Percentiles rank a stretch among this genome's conserved stretches.
These are phyloP conservation scores for Thalassiosira livingstoniorum DNA, from an alignment of 352 stramenopile species.

Conservation along the genomic window DNA sequence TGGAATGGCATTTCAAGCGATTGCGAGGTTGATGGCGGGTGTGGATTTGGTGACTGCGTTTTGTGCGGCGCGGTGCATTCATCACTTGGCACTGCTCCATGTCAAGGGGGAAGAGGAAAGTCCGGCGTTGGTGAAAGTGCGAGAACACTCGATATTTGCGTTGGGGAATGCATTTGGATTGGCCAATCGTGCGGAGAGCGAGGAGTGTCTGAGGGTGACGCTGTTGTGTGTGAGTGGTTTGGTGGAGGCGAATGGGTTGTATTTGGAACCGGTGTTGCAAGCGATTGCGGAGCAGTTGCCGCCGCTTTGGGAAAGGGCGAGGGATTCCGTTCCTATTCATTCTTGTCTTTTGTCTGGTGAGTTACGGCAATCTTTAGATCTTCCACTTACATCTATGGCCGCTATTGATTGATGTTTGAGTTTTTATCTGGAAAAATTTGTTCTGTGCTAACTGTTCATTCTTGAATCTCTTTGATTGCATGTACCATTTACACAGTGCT, in stretches of 20 bases:
- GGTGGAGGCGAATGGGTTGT: conserved; percentile 46
- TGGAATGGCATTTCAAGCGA: conserved; percentile 28
- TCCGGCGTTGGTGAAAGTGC: conserved; percentile 20
- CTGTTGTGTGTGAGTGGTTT: conserved; percentile 46
- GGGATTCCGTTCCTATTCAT: conserved; percentile 47
- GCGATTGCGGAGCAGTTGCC: conserved; percentile 50
- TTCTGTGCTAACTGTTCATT: too few relatives aligned
- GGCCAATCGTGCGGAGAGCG: conserved; percentile 37
- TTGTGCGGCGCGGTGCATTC: conserved; percentile 44
- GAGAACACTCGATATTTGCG: conserved; percentile 35
- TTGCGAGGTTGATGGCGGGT: conserved; percentile 36
- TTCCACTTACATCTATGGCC: too few relatives aligned
- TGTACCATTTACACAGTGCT: conserved; percentile 22
- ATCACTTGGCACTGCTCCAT: conserved; percentile 40
- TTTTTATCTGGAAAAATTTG: too few relatives aligned
- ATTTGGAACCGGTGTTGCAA: conserved; percentile 39
- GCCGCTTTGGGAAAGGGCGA: conserved; percentile 47
- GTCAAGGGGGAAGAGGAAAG: conserved; percentile 33
- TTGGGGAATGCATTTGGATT: conserved; percentile 51
- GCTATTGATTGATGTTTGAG: too few relatives aligned
- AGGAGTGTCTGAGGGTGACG: conserved; percentile 43
- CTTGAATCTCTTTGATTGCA: too few relatives aligned
- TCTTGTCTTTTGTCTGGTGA: conserved; percentile 51
- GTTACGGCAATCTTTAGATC: too few relatives aligned
- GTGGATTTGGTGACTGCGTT: conserved; percentile 38